These are phyloP conservation scores for Aspergillus sclerotialis DNA, from an alignment of 2,329 filamentous ascomycete genomes.

Conservation along the genomic window DNA sequence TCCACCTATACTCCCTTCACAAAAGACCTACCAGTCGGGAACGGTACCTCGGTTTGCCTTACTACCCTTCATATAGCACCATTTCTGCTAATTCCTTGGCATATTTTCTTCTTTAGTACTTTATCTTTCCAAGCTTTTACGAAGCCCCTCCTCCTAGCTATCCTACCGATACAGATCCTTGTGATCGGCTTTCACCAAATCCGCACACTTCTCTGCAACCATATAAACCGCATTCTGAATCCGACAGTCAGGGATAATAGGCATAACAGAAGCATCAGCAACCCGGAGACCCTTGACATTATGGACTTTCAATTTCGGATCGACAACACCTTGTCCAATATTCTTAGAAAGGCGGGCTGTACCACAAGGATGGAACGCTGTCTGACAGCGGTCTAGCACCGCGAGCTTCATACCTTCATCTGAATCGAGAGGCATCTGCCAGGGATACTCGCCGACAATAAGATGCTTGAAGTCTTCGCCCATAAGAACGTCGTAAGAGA, in stretches of 20 bases:
- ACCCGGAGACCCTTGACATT: constrained; percentile 47
- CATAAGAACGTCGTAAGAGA: constrained; percentile 46
- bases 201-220: constrained; percentile 42
- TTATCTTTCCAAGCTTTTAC: too few species aligned
- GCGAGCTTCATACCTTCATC: constrained; percentile 50
- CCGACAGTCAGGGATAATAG: constrained; percentile 47
- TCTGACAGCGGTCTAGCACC: constrained; percentile 52
- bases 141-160: too few species aligned
- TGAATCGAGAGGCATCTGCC: constrained; percentile 48
- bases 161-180: constrained; percentile 1
- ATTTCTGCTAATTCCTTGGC: too few species aligned
- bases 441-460: constrained; percentile 44
- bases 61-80: too few species aligned
- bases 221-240: constrained; percentile 55
- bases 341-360: constrained; percentile 45
- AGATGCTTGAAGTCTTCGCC: constrained; percentile 46
- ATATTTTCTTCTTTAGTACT: too few species aligned
- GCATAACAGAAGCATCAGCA: constrained; percentile 49
- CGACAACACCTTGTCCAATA: constrained; percentile 47
- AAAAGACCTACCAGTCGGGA: too few species aligned
- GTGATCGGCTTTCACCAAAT: background rate
- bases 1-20: too few species aligned
- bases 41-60: too few species aligned
- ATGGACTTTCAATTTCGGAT: constrained; percentile 43
- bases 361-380: constrained; percentile 45